phyloP scores from a whole-genome alignment of 345 rosid genomes.

The Hibiscus syriacus region DNA sequence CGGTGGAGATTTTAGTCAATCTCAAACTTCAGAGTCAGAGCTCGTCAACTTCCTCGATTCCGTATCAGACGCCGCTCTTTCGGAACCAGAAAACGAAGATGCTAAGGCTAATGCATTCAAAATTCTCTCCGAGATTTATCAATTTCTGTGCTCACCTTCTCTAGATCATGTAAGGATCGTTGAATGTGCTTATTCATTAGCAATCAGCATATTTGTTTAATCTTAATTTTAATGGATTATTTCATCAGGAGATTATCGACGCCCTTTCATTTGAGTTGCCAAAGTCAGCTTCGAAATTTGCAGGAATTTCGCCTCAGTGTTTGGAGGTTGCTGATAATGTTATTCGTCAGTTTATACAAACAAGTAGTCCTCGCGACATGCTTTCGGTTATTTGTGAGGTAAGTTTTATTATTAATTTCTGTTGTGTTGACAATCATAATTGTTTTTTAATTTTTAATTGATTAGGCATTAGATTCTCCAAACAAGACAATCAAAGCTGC shows the following conservation, averaged over 20 bases:
- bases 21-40: constrained; percentile 35
- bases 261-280: constrained; percentile 70
- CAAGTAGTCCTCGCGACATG: constrained; percentile 81
- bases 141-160: constrained; percentile 36
- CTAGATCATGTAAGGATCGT: constrained; percentile 41
- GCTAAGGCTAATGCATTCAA: constrained; percentile 28
- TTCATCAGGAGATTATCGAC: constrained; percentile 50
- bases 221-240: constrained; percentile 3
- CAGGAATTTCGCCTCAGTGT: constrained; percentile 41
- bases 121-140: constrained; percentile 33
- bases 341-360: constrained; percentile 39
- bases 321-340: constrained; percentile 39
- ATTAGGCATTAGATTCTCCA: constrained; percentile 61
- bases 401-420: not conserved
- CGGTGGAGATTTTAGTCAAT: constrained; percentile 28
- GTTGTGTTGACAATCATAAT: not conserved
- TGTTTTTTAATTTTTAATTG: constrained; percentile 3
- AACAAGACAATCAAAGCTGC: constrained; percentile 32
- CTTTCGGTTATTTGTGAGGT: constrained; percentile 84
- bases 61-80: constrained; percentile 26
- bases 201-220: not conserved
- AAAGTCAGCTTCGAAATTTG: constrained; percentile 53
- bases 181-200: not conserved
- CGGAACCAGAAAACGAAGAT: constrained; percentile 24
- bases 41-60: constrained; percentile 45